Conservation (phyloP, 345 rosid genomes). For the Hypericum perforatum region DNA sequence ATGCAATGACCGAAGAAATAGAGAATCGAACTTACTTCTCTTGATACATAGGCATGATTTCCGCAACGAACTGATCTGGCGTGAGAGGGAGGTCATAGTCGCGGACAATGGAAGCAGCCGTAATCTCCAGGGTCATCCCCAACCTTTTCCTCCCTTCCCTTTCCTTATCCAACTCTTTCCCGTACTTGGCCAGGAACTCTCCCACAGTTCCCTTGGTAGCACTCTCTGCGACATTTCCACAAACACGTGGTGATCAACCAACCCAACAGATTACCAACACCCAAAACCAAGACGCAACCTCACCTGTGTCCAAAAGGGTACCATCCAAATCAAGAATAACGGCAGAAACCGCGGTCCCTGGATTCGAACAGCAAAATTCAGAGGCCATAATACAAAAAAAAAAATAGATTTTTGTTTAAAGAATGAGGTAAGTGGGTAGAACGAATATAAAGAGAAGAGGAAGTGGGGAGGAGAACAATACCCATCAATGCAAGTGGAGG, state of each 20-base stretch:
- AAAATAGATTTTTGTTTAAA: no score
- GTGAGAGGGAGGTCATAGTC: slow-evolving; percentile 35
- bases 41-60: slow-evolving; percentile 32
- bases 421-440: no score
- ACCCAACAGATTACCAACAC: neutral
- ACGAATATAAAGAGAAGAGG: no score
- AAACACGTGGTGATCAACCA: neutral
- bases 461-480: no score
- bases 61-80: slow-evolving; percentile 22
- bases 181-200: slow-evolving; percentile 31
- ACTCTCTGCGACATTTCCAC: slow-evolving; percentile 14
- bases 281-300: neutral
- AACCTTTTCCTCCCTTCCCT: slow-evolving; percentile 22
- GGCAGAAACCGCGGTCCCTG: slow-evolving; percentile 15
- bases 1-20: no score
- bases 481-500: no score
- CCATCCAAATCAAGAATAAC: slow-evolving; percentile 43
- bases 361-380: slow-evolving; percentile 1
- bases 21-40: slow-evolving; percentile 11
- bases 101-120: slow-evolving; percentile 25
- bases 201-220: slow-evolving; percentile 21
- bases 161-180: slow-evolving; percentile 22
- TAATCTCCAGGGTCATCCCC: slow-evolving; percentile 28
- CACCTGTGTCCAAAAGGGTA: slow-evolving; percentile 40
- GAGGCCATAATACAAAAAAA: slow-evolving; percentile 2